Evolutionary conservation across 2,329 filamentous ascomycete species (phyloP).

Genomic region (Amphichorda felina): DNA sequence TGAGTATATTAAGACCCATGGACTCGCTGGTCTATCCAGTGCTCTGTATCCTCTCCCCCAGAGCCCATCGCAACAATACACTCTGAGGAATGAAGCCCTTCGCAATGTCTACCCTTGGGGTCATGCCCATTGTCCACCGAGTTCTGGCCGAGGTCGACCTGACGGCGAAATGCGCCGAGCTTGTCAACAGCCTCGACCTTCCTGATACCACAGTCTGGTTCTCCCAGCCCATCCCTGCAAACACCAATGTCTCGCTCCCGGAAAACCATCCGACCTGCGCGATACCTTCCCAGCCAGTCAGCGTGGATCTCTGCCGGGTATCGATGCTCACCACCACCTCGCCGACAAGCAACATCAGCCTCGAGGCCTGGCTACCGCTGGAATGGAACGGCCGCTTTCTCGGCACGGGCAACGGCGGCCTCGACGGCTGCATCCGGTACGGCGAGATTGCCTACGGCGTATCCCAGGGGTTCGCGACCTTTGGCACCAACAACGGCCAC

Average conservation of each 20-base stretch:
- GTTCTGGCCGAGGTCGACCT: no score
- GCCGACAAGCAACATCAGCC: constrained; percentile 26
- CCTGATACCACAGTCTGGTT: constrained; percentile 21
- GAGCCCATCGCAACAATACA: no score
- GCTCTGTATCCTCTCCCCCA: no score
- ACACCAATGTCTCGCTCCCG: constrained; percentile 22
- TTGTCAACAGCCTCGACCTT: constrained; percentile 16
- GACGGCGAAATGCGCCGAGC: constrained; percentile 7
- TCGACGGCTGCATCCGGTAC: constrained; percentile 35
- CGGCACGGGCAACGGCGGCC: constrained; percentile 34
- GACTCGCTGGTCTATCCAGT: no score
- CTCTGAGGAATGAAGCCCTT: no score
- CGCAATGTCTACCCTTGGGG: no score
- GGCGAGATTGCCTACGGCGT: constrained; percentile 31
- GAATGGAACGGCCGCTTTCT: constrained; percentile 30
- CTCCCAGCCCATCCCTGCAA: constrained; percentile 20
- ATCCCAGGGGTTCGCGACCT: constrained; percentile 29
- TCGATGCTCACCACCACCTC: constrained; percentile 12
- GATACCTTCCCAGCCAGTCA: constrained; percentile 8
- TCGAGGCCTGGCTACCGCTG: constrained; percentile 35
- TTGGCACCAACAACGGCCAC: constrained; percentile 39
- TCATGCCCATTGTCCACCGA: no score
- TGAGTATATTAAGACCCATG: no score
- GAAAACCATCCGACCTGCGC: constrained; percentile 25
- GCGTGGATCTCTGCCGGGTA: constrained; percentile 9